Percentiles rank a stretch among this genome's conserved stretches.
phyloP scores from a whole-genome alignment of 495 filamentous ascomycete species.

The Aspergillus hancockii region DNA sequence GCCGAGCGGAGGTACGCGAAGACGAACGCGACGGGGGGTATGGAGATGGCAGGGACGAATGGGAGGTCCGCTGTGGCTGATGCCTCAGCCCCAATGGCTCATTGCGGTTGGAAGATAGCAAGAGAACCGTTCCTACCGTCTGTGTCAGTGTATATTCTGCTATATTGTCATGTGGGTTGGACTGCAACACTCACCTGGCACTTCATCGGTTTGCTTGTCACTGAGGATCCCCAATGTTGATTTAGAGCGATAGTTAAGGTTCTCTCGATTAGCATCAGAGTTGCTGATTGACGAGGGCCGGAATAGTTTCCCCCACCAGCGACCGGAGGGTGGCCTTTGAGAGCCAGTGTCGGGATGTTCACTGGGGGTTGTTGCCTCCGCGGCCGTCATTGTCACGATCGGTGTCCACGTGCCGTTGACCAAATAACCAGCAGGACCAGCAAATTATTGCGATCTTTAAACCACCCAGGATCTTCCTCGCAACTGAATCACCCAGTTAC shows the following conservation, averaged over 20 bases:
- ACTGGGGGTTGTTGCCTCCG: not conserved
- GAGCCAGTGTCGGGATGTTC: not conserved
- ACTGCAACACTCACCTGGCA: constrained; percentile 67
- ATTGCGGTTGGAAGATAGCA: constrained; percentile 75
- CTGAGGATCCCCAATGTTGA: constrained; percentile 86
- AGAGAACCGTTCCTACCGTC: constrained; percentile 70
- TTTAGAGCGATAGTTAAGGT: constrained; percentile 43
- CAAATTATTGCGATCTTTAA: not conserved
- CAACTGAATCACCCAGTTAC: not conserved
- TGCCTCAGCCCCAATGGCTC: constrained; percentile 80
- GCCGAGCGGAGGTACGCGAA: constrained; percentile 29
- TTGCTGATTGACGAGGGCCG: not conserved
- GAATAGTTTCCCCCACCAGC: constrained; percentile 12
- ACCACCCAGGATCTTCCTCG: not conserved
- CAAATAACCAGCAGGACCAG: not conserved
- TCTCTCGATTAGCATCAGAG: constrained; percentile 5
- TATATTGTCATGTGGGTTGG: not conserved
- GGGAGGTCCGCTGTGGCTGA: constrained; percentile 71
- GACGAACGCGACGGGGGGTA: constrained; percentile 47
- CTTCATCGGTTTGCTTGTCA: constrained; percentile 81
- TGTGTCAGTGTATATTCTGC: constrained; percentile 12
- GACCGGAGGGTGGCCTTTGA: not conserved
- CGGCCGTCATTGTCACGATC: not conserved
- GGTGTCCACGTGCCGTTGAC: not conserved
- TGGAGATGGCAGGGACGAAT: constrained; percentile 69